Percentiles rank a stretch among this genome's conserved stretches.
These are phyloP conservation scores for Lomentospora prolificans DNA, from an alignment of 2,329 filamentous ascomycete genomes.

Conservation along the genomic window DNA sequence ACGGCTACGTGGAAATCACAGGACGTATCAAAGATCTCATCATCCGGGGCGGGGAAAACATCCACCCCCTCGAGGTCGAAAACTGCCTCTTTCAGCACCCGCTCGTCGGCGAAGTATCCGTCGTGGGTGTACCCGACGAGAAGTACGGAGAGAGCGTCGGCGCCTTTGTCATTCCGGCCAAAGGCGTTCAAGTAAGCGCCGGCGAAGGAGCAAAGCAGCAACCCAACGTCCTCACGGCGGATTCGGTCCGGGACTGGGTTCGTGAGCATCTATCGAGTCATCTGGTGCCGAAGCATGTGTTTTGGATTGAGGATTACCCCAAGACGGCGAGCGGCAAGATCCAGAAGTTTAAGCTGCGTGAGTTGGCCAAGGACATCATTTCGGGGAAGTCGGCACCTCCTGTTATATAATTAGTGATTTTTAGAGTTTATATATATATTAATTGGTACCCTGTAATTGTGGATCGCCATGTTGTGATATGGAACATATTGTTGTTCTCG, in stretches of 20 bases:
- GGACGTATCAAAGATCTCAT: constrained; percentile 92
- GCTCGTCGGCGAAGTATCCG: constrained; percentile 63
- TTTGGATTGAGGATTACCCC: constrained; percentile 75
- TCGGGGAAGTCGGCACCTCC: not conserved
- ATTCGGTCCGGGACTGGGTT: constrained; percentile 65
- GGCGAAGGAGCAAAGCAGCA: not conserved
- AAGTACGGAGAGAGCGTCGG: constrained; percentile 79
- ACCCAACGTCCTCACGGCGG: constrained; percentile 32
- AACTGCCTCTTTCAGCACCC: constrained; percentile 71
- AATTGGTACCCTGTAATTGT: too few relatives aligned
- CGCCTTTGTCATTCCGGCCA: constrained; percentile 61
- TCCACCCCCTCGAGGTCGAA: constrained; percentile 87
- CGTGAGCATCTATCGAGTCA: constrained; percentile 56
- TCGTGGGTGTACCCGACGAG: constrained; percentile 75
- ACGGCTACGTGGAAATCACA: constrained; percentile 82
- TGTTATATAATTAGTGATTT: not conserved
- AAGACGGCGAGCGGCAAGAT: constrained; percentile 97
- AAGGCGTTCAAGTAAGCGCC: constrained; percentile 16
- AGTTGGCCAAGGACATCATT: constrained; percentile 41
- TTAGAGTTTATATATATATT: not conserved
- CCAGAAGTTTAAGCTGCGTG: constrained; percentile 80
- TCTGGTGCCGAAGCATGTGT: constrained; percentile 82
- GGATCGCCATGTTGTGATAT: too few relatives aligned
- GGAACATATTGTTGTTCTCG: too few relatives aligned
- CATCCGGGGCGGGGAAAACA: constrained; percentile 91